A percentile compares a stretch with the other conserved stretches of the same genome.
Conservation (phyloP, 306 rosid genomes). For the Cajanus cajan region DNA sequence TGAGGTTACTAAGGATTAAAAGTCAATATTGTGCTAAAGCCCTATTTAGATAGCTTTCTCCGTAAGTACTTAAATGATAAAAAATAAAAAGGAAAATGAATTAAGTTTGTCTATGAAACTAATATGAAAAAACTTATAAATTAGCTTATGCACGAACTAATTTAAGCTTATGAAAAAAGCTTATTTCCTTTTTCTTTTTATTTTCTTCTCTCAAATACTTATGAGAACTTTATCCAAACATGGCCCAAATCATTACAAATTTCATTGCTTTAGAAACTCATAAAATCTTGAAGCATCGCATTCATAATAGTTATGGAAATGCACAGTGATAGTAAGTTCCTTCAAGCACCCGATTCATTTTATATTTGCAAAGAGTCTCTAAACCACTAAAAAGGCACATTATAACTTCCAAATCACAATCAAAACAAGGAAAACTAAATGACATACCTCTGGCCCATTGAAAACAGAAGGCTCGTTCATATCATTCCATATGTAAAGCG, state of each 20-base stretch:
- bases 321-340: background rate
- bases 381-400: background rate
- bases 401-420: background rate
- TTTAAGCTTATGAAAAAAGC: no score
- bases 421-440: constrained; percentile 1
- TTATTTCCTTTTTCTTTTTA: no score
- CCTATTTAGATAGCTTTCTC: no score
- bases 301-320: background rate
- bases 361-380: background rate
- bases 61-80: no score
- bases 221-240: no score
- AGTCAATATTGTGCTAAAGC: background rate
- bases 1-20: background rate
- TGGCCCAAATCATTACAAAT: background rate
- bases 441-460: constrained; percentile 94
- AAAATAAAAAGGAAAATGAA: no score
- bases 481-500: constrained; percentile 94
- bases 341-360: background rate
- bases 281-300: background rate
- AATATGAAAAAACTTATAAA: no score
- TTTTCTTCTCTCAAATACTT: no score
- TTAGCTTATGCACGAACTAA: no score
- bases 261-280: background rate
- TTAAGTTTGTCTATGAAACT: no score
- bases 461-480: constrained; percentile 99